These are phyloP conservation scores for Themeda triandra DNA, from an alignment of 176 grass and related monocot species.

Conservation along the genomic window DNA sequence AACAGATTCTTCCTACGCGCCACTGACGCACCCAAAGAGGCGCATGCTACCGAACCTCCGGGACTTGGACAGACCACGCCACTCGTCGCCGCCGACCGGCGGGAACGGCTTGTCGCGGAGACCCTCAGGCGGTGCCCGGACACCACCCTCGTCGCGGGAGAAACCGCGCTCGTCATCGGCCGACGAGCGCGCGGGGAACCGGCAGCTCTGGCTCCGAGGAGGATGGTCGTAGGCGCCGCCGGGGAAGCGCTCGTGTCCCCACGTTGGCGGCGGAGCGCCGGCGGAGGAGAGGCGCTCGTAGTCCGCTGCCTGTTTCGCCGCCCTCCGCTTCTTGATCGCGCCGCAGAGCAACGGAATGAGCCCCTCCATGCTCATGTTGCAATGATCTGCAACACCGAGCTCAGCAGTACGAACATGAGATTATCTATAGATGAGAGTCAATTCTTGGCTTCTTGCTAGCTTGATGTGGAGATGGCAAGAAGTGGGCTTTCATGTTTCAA, in stretches of 20 bases:
- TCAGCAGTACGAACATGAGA: no score
- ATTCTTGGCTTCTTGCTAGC: not conserved
- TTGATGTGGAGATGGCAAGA: not conserved
- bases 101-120: not conserved
- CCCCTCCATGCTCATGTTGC: no score
- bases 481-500: not conserved
- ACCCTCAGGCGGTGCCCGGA: not conserved
- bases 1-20: not conserved
- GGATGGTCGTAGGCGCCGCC: not conserved
- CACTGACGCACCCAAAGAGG: slow-evolving; percentile 25
- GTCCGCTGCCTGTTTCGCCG: no score
- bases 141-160: not conserved
- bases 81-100: not conserved
- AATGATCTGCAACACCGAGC: no score
- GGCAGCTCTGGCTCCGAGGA: slow-evolving; percentile 32
- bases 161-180: not conserved
- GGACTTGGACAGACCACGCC: slow-evolving; percentile 15
- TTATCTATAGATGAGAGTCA: no score
- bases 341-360: no score
- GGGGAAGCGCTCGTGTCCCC: not conserved
- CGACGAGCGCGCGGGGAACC: slow-evolving; percentile 7
- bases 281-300: no score
- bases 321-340: no score
- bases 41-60: slow-evolving; percentile 31
- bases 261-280: no score